These are phyloP conservation scores for Fusarium caatingaense DNA, from an alignment of 2,329 filamentous ascomycete genomes.

Conservation along the genomic window DNA sequence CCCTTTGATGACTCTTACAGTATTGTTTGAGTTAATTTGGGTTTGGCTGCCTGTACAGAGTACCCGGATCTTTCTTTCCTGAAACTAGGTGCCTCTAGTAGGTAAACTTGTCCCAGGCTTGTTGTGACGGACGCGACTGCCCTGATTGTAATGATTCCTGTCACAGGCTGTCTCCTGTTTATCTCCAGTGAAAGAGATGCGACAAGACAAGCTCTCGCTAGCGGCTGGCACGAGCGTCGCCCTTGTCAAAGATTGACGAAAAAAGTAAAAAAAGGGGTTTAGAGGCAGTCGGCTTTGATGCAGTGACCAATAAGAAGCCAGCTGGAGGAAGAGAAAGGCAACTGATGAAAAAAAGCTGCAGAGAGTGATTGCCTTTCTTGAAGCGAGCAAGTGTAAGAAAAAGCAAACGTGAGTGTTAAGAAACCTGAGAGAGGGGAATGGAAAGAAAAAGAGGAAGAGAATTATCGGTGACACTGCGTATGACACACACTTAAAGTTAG, in stretches of 20 bases:
- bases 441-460: neutral
- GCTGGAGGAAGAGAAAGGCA: constrained; percentile 32
- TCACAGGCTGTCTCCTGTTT: constrained; percentile 21
- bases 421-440: neutral
- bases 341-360: constrained; percentile 9
- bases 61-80: constrained; percentile 25
- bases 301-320: constrained; percentile 26
- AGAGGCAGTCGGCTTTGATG: constrained; percentile 6
- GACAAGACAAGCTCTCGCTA: constrained; percentile 40
- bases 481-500: constrained; percentile 22
- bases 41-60: constrained; percentile 30
- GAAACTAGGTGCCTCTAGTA: neutral
- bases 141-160: constrained; percentile 32
- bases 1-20: constrained; percentile 29
- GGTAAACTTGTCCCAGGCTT: neutral
- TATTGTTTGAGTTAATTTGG: constrained; percentile 13
- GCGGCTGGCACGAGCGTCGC: constrained; percentile 44
- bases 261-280: constrained; percentile 39
- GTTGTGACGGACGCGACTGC: constrained; percentile 43
- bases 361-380: neutral
- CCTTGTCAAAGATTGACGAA: constrained; percentile 40
- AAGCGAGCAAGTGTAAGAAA: neutral
- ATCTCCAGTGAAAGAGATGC: constrained; percentile 26
- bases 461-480: constrained; percentile 38
- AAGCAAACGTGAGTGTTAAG: neutral